phyloP scores from a whole-genome alignment of 495 filamentous ascomycete species.

The Opeltia flavorubescens region DNA sequence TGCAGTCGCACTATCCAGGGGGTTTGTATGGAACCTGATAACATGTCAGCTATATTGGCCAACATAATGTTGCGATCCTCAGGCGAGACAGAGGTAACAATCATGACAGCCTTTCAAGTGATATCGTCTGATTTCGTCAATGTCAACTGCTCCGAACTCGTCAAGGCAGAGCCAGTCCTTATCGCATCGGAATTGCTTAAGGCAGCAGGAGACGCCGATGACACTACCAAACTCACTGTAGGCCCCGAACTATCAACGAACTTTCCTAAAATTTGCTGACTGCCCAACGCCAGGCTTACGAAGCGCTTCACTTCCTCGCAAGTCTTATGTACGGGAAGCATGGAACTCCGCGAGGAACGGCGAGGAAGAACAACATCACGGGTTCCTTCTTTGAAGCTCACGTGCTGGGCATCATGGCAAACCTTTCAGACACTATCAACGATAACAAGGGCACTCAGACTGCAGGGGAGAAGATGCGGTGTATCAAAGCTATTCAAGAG shows the following conservation, averaged over 20 bases:
- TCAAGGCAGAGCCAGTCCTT: conserved; percentile 59
- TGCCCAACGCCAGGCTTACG: conserved; percentile 29
- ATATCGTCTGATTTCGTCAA: conserved; percentile 55
- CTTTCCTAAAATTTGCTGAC: not conserved
- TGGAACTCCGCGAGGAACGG: conserved; percentile 27
- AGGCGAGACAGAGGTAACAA: conserved; percentile 46
- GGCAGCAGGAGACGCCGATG: conserved; percentile 53
- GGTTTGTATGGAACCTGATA: conserved; percentile 48
- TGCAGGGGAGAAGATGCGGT: conserved; percentile 55
- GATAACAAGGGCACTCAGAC: conserved; percentile 44
- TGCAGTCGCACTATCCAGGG: conserved; percentile 43
- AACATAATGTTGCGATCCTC: conserved; percentile 62
- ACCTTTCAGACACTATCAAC: conserved; percentile 70
- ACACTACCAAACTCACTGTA: conserved; percentile 44
- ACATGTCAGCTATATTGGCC: conserved; percentile 66
- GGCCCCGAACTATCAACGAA: conserved; percentile 20
- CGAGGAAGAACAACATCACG: conserved; percentile 42
- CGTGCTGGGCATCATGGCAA: conserved; percentile 75
- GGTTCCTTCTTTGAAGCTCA: conserved; percentile 71
- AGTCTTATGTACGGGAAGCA: conserved; percentile 41
- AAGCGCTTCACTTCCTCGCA: conserved; percentile 55
- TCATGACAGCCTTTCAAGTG: conserved; percentile 51
- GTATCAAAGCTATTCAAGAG: conserved; percentile 69
- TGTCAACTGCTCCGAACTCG: conserved; percentile 48
- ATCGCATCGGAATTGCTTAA: conserved; percentile 78